Conservation (phyloP, 495 filamentous ascomycete species). For the Penicillium crystallinum region DNA sequence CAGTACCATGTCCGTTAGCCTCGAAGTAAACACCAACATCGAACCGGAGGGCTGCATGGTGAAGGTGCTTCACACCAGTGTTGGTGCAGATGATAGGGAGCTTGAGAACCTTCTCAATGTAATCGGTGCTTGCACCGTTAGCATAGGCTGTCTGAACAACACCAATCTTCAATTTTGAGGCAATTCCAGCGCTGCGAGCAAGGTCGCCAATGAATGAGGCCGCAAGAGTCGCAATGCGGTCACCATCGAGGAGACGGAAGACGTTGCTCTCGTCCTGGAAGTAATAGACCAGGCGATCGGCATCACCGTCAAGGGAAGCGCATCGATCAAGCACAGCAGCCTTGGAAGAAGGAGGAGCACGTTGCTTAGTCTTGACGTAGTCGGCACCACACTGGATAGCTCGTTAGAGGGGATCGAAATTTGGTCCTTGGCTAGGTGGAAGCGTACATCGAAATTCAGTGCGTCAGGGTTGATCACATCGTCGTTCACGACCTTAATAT, state of each 20-base stretch:
- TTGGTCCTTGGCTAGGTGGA: background rate
- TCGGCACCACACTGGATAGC: slow-evolving; percentile 79
- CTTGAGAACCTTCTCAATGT: slow-evolving; percentile 80
- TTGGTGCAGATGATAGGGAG: slow-evolving; percentile 89
- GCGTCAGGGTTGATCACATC: slow-evolving; percentile 81
- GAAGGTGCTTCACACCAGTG: slow-evolving; percentile 95
- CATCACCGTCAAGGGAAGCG: slow-evolving; percentile 91
- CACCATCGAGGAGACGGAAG: slow-evolving; percentile 90
- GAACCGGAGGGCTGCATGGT: slow-evolving; percentile 85
- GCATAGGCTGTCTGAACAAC: slow-evolving; percentile 97
- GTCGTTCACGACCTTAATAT: slow-evolving; percentile 87
- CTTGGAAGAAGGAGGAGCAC: slow-evolving; percentile 79
- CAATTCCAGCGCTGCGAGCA: slow-evolving; percentile 69
- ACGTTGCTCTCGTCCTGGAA: slow-evolving; percentile 74
- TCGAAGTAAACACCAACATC: slow-evolving; percentile 98
- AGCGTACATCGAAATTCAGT: slow-evolving; percentile 76
- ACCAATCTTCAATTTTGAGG: slow-evolving; percentile 76
- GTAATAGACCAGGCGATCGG: slow-evolving; percentile 93
- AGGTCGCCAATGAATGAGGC: slow-evolving; percentile 93
- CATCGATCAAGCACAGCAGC: slow-evolving; percentile 70
- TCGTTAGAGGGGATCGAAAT: slow-evolving; percentile 9
- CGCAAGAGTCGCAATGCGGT: slow-evolving; percentile 91
- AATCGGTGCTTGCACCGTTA: slow-evolving; percentile 91
- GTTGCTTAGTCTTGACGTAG: slow-evolving; percentile 94
- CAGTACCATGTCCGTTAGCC: slow-evolving; percentile 95